Evolutionary conservation across 768 basidiomycete genomes (phyloP), one percentile per base, ranked within the genome.

Genomic region (Macrolepiota dolichaula): DNA sequence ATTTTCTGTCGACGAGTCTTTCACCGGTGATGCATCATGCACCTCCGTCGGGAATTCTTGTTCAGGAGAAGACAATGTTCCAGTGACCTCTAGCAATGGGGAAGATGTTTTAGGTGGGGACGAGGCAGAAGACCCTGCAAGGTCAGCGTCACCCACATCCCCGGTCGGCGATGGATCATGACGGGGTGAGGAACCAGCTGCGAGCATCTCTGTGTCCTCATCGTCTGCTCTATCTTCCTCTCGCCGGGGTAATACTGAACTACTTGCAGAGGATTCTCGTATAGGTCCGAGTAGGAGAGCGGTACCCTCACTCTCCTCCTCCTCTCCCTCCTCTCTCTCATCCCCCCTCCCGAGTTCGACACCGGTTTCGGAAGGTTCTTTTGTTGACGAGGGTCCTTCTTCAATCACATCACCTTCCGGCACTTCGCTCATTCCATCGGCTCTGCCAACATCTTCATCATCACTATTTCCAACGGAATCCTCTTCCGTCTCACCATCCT

Each of bases 401-500:
- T 57, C 47, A 15, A 44, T 24, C 12, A 35, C 17, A n/a, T 24
- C 35, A 15, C 19, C 47, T 22, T 49, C 46, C n/a, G 2, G 9
- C 5, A 25, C 22, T 50, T 57, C 57, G 42, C 25, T 55, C 24
- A 27, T 19, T 17, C 13, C 38, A 27, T 32, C 36, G 4, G 12
- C 46, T 10, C 13, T 32, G 13, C 50, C 49, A 38, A n/a, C 47
- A 2, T 71, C 72, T 10, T 70, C 73, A 7, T 73, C 67, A 13
- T 67, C 71, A 1, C 67, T 77, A 1, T 65, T 73, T 0, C 71
- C 71, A 2, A 67, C 72, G 4, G 66, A 70, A 0, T 62, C 73
- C 1, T 68, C 71, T 1, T 67, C 73, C 13, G 65, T 70, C 9
- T 71, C 76, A 9, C 69, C 72, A 6, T 70, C 69, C 3, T 64